A percentile compares a stretch with the other conserved stretches of the same genome.
Conservation (phyloP, 441 rosid genomes). For the Heliophila coronopifolia region DNA sequence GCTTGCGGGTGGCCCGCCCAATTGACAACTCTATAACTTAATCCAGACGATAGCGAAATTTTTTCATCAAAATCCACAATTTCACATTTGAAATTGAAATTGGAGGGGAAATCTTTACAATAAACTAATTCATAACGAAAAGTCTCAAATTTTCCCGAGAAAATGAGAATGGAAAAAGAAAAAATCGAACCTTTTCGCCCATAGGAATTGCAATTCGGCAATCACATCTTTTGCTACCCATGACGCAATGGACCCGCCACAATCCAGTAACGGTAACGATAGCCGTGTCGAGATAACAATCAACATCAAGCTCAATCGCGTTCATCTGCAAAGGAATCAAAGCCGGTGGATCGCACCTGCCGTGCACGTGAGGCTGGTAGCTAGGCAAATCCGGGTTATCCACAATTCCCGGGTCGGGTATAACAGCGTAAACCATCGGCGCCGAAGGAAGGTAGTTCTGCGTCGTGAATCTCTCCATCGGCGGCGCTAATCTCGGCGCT, state of each 20-base stretch:
- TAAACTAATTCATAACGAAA: neutral
- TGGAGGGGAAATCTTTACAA: neutral
- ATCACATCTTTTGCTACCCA: slow-evolving; percentile 88
- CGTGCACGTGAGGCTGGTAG: slow-evolving; percentile 95
- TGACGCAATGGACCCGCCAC: slow-evolving; percentile 86
- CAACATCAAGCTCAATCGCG: slow-evolving; percentile 50
- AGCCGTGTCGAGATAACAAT: slow-evolving; percentile 58
- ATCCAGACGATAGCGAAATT: too few species aligned
- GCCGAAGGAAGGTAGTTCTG: slow-evolving; percentile 49
- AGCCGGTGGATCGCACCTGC: slow-evolving; percentile 89
- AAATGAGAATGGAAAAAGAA: too few species aligned
- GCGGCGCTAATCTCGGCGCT: slow-evolving; percentile 48
- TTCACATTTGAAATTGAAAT: neutral
- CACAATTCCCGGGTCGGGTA: slow-evolving; percentile 69
- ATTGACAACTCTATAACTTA: too few species aligned
- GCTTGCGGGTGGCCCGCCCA: too few species aligned
- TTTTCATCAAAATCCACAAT: neutral
- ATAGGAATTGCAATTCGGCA: slow-evolving; percentile 75
- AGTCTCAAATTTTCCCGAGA: neutral
- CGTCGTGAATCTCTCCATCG: slow-evolving; percentile 50
- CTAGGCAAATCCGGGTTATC: slow-evolving; percentile 94
- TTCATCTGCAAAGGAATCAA: slow-evolving; percentile 84
- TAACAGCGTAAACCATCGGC: slow-evolving; percentile 85
- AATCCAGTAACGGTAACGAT: slow-evolving; percentile 51
- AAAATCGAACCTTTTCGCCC: slow-evolving; percentile 67